These are phyloP conservation scores for Phyllosticta citriasiana DNA, from an alignment of 2,329 filamentous ascomycete genomes.

Conservation along the genomic window DNA sequence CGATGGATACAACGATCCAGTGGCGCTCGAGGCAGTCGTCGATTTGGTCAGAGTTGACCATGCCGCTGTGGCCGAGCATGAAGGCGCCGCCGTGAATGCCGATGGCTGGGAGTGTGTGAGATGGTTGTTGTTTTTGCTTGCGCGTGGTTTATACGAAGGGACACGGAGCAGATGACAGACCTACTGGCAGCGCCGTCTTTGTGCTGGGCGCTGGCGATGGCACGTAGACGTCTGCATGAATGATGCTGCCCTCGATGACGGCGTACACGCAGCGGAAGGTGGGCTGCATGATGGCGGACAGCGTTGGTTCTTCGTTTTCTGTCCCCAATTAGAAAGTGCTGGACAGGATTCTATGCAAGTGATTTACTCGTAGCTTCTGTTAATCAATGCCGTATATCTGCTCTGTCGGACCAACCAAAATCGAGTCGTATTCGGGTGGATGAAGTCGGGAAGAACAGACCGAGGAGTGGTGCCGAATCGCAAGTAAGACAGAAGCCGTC, in stretches of 20 bases:
- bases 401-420: too few species aligned
- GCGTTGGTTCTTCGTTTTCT: too few species aligned
- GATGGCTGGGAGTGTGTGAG: constrained; percentile 23
- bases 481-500: too few species aligned
- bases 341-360: too few species aligned
- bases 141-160: neutral
- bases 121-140: constrained; percentile 10
- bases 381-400: too few species aligned
- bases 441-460: too few species aligned
- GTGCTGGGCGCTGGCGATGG: neutral
- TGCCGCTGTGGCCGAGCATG: constrained; percentile 24
- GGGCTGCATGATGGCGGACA: neutral
- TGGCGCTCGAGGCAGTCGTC: constrained; percentile 12
- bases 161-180: constrained; percentile 9
- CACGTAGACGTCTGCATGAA: constrained; percentile 10
- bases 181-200: neutral
- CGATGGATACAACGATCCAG: constrained; percentile 16
- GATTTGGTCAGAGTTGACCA: constrained; percentile 14
- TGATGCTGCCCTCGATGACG: constrained; percentile 5
- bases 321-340: too few species aligned
- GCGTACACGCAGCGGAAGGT: constrained; percentile 9
- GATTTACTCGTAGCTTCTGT: too few species aligned
- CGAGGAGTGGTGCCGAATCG: too few species aligned
- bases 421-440: too few species aligned
- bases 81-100: constrained; percentile 37